A percentile compares a stretch with the other conserved stretches of the same genome.
Evolutionary conservation across 2,329 filamentous ascomycete species (phyloP).

Genomic region (Stachybotrys chartarum): DNA sequence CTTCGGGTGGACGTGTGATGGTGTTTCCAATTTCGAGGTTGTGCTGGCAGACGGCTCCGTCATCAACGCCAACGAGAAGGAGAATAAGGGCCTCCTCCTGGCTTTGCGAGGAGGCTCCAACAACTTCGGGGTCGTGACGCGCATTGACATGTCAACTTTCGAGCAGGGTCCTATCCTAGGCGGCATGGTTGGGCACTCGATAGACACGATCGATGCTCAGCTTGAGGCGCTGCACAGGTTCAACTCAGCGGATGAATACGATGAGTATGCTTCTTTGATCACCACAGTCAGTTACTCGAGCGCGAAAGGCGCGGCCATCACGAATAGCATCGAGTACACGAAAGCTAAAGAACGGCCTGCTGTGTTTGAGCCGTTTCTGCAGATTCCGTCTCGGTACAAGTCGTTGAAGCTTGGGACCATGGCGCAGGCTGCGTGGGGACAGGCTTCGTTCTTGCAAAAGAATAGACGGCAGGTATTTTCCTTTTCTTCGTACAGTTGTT

Average conservation of each 20-base stretch:
- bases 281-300: conserved; percentile 1
- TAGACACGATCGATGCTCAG: conserved; percentile 1
- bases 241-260: conserved; percentile 1
- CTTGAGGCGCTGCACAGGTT: conserved; percentile 2
- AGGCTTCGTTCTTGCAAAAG: background rate
- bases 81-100: conserved; percentile 46
- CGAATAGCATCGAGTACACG: background rate
- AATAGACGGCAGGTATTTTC: background rate
- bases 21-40: conserved; percentile 8
- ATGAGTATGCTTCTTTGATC: conserved; percentile 3
- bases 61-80: conserved; percentile 27
- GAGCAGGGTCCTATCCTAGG: background rate
- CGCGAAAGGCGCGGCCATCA: background rate
- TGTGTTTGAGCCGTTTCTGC: background rate
- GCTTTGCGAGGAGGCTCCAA: conserved; percentile 48
- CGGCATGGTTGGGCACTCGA: conserved; percentile 5
- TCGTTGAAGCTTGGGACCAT: background rate
- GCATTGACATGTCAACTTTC: conserved; percentile 22
- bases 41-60: conserved; percentile 15
- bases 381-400: background rate
- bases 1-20: conserved; percentile 7
- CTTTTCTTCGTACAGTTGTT: too few species aligned
- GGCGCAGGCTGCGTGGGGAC: background rate
- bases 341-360: background rate
- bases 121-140: conserved; percentile 48